Evolutionary conservation across 768 basidiomycete species (phyloP).

Genomic region (Russula abietina): DNA sequence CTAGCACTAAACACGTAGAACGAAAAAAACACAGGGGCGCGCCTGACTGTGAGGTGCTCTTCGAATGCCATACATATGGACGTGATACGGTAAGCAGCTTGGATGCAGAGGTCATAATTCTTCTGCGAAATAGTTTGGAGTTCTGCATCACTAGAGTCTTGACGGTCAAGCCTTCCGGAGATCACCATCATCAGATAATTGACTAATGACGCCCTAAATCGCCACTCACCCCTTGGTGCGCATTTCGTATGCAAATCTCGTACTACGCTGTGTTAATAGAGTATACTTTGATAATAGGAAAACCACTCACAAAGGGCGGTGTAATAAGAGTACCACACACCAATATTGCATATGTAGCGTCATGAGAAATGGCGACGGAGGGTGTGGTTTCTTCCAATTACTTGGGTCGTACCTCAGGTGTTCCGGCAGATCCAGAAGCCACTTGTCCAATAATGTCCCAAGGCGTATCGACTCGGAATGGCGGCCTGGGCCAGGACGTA

Average conservation of each 20-base stretch:
- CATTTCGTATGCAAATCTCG: constrained; percentile 28
- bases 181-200: not conserved
- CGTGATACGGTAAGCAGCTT: constrained; percentile 75
- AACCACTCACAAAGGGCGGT: constrained; percentile 67
- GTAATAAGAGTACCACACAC: constrained; percentile 68
- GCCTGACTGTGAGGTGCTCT: constrained; percentile 55
- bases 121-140: constrained; percentile 49
- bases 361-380: constrained; percentile 57
- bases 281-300: not conserved
- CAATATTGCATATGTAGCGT: constrained; percentile 84
- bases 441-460: constrained; percentile 62
- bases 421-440: constrained; percentile 66
- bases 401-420: constrained; percentile 58
- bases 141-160: constrained; percentile 46
- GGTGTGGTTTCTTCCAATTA: constrained; percentile 34
- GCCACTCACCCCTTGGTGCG: constrained; percentile 26
- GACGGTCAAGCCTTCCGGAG: constrained; percentile 24
- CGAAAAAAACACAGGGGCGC: constrained; percentile 62
- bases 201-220: constrained; percentile 8
- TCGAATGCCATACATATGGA: constrained; percentile 57
- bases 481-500: constrained; percentile 49
- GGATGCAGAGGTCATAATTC: constrained; percentile 66
- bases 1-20: constrained; percentile 78
- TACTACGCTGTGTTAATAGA: constrained; percentile 27
- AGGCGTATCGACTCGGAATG: constrained; percentile 51